A percentile compares a stretch with the other conserved stretches of the same genome.
Conservation (phyloP, 306 rosid species). For the Datisca glomerata region DNA sequence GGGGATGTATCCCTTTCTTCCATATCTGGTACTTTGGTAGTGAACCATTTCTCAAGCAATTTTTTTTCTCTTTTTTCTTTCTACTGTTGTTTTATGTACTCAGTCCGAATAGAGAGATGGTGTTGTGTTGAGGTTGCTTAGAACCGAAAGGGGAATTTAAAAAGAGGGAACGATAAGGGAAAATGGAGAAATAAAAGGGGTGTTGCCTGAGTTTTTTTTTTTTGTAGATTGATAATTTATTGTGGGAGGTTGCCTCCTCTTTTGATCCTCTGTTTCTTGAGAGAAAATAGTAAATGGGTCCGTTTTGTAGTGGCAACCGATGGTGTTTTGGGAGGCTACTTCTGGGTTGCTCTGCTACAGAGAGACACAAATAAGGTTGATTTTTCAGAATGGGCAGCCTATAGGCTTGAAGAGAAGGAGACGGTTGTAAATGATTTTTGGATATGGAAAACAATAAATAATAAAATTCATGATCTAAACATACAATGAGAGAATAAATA, state of each 20-base stretch:
- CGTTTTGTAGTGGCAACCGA: no score
- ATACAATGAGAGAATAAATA: no score
- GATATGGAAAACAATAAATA: no score
- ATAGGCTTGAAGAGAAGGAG: no score
- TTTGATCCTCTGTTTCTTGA: background rate
- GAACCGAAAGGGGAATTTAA: background rate
- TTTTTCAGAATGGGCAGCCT: background rate
- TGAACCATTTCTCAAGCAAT: conserved; percentile 37
- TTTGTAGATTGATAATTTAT: background rate
- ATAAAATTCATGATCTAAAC: no score
- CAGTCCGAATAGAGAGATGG: no score
- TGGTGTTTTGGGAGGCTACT: no score
- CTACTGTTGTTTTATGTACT: background rate
- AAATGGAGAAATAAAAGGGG: background rate
- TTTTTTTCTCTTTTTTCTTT: conserved; percentile 9
- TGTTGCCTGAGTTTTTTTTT: background rate
- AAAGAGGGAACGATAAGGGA: background rate
- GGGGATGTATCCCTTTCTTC: conserved; percentile 2
- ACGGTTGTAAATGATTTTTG: no score
- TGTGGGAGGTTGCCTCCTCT: background rate
- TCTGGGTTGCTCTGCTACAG: background rate
- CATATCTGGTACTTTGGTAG: conserved; percentile 30
- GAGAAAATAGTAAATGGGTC: background rate
- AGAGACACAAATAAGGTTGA: background rate
- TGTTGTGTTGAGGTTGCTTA: background rate